phyloP scores from a whole-genome alignment of 1,284 basidiomycete genomes.

The Afroboletus lepidellus region DNA sequence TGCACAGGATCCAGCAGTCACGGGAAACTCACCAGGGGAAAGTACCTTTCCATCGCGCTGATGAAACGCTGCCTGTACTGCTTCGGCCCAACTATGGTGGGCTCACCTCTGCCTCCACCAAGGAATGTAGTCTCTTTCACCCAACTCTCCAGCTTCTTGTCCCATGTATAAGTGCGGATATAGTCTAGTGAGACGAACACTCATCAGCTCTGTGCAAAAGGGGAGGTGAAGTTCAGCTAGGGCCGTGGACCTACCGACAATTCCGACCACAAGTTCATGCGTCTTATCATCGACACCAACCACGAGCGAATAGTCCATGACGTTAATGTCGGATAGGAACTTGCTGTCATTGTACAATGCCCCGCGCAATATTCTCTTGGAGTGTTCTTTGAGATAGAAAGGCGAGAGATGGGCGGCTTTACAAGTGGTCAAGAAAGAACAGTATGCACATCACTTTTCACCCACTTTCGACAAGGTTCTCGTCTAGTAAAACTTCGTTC shows the following conservation, averaged over 20 bases:
- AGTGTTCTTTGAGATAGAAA: slow-evolving; percentile 93
- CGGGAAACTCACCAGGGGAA: slow-evolving; percentile 64
- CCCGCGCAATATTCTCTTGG: slow-evolving; percentile 88
- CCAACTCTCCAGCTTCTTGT: slow-evolving; percentile 97
- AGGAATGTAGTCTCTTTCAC: slow-evolving; percentile 93
- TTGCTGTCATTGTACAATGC: slow-evolving; percentile 93
- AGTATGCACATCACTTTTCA: not conserved
- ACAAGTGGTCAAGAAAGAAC: slow-evolving; percentile 12
- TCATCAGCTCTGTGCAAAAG: not conserved
- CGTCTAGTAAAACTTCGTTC: slow-evolving; percentile 92
- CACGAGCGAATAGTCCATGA: slow-evolving; percentile 99
- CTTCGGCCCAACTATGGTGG: slow-evolving; percentile 87
- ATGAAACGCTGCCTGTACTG: slow-evolving; percentile 88
- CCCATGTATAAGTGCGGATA: slow-evolving; percentile 94
- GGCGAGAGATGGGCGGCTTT: slow-evolving; percentile 72
- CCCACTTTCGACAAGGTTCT: slow-evolving; percentile 85
- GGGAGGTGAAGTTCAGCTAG: not conserved
- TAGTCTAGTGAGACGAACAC: slow-evolving; percentile 60
- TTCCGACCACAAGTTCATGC: slow-evolving; percentile 91
- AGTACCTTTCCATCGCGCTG: slow-evolving; percentile 91
- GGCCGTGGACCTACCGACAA: slow-evolving; percentile 69
- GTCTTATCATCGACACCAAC: slow-evolving; percentile 87
- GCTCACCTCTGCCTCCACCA: slow-evolving; percentile 77
- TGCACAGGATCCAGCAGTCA: slow-evolving; percentile 2
- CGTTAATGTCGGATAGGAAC: slow-evolving; percentile 93